phyloP scores from a whole-genome alignment of 768 basidiomycete genomes.

The Boletus barrowsii region DNA sequence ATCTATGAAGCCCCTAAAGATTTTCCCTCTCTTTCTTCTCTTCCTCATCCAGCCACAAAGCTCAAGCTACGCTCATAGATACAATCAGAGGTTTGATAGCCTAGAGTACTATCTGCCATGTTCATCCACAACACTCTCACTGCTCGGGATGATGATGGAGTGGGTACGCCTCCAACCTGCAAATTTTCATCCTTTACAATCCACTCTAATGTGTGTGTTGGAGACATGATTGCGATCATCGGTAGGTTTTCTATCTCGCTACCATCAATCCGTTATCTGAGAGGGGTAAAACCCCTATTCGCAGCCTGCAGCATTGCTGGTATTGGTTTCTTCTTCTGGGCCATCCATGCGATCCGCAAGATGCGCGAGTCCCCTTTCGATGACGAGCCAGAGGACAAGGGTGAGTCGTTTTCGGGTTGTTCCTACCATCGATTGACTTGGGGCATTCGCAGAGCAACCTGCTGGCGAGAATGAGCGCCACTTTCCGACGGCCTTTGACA shows the following conservation, averaged over 20 bases:
- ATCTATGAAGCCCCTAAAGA: background rate
- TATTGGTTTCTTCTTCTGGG: constrained; percentile 19
- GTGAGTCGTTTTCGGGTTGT: background rate
- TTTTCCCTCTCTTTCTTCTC: background rate
- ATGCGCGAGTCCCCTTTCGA: constrained; percentile 14
- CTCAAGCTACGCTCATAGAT: no score
- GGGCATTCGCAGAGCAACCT: background rate
- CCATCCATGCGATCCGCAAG: constrained; percentile 20
- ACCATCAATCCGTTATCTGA: background rate
- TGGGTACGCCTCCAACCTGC: constrained; percentile 2
- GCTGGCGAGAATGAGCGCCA: background rate
- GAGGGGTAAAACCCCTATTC: background rate
- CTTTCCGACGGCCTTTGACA: background rate
- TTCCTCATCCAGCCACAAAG: background rate
- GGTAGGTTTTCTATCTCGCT: constrained; percentile 9
- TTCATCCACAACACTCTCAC: background rate
- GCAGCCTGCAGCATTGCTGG: constrained; percentile 18
- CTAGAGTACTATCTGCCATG: no score
- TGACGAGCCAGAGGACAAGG: background rate
- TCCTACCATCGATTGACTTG: background rate
- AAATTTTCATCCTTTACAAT: constrained; percentile 2
- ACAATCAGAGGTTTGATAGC: background rate
- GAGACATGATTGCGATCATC: constrained; percentile 22
- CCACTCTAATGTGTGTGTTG: constrained; percentile 17
- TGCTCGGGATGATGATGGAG: background rate